These are phyloP conservation scores for Tolypocladium ovalisporum DNA, from an alignment of 2,329 filamentous ascomycete species.

Conservation along the genomic window DNA sequence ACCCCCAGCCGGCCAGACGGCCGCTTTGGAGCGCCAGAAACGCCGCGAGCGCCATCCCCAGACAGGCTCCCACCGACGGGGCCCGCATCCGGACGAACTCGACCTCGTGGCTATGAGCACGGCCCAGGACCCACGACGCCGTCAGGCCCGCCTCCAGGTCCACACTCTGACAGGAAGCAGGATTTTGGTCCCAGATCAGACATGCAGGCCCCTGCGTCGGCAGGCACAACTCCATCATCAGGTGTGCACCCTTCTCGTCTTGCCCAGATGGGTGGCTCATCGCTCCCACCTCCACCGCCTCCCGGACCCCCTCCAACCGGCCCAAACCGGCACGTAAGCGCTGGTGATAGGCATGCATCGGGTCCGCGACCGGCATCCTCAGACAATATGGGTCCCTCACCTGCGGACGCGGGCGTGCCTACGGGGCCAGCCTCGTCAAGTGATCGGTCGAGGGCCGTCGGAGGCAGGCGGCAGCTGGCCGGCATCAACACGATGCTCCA, in stretches of 20 bases:
- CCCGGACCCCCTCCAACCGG: conserved; percentile 16
- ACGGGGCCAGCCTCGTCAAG: conserved; percentile 24
- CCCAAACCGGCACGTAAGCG: conserved; percentile 19
- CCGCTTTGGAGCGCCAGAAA: conserved; percentile 28
- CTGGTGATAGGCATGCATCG: conserved; percentile 17
- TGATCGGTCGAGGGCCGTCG: conserved; percentile 24
- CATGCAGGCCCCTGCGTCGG: conserved; percentile 12
- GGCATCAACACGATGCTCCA: conserved; percentile 50
- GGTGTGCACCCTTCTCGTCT: conserved; percentile 41
- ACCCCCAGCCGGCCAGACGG: conserved; percentile 29
- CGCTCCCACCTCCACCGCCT: conserved; percentile 7
- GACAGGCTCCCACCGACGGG: conserved; percentile 43
- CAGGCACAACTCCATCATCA: conserved; percentile 12
- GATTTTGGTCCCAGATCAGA: conserved; percentile 21
- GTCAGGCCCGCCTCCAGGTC: conserved; percentile 12
- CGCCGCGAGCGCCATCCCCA: conserved; percentile 30
- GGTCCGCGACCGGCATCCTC: conserved; percentile 11
- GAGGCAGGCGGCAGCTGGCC: conserved; percentile 42
- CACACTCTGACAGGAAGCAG: conserved; percentile 31
- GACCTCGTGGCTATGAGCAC: conserved; percentile 33
- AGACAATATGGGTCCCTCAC: conserved; percentile 9
- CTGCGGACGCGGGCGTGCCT: conserved; percentile 16
- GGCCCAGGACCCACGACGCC: conserved; percentile 18
- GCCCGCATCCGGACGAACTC: conserved; percentile 36
- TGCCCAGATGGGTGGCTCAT: conserved; percentile 28